Evolutionary conservation across 257 asterid genomes (phyloP), one percentile per base, ranked within the genome.

Genomic region (Anisodus tanguticus): DNA sequence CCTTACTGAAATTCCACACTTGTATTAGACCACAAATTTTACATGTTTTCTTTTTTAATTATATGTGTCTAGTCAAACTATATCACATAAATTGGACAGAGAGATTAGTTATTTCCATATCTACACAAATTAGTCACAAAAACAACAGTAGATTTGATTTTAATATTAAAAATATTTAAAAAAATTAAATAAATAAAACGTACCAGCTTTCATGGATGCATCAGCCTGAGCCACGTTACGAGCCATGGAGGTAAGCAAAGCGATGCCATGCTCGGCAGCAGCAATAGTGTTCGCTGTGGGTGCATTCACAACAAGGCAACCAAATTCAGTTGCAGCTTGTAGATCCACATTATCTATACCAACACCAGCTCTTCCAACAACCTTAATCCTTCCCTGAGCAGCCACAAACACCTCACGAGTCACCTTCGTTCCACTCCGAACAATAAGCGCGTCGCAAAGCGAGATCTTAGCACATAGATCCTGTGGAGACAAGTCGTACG

Each of bases 291-390:
- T 95, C 4, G 98, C 98, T 26, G 98, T 94, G 15, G 98, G 98
- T 11, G 98, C 98, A 83, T 95, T 95, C 17, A 95, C 98, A n/a
- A 95, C 98, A 64, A 95, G 88, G 58, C 98, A 95, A 1, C 98
- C 98, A 12, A 85, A 87, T 88, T 95, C 98, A 53, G 98, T 95
- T 12, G 98, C 98, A 17, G 98, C 98, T 86, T 92, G 97, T 86
- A 95, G 97, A 94, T 95, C 98, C 86, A 95, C 98, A 80, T 95
- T 95, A 37, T 95, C 98, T 53, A 95, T 95, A 45, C 98, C 98
- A 6, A 95, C 98, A 5, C 98, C 98, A 8, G 98, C 98, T 66
- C 98, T 90, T 5, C 98, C 98, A 0, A 94, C 98, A 7, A 95
- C 98, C 90, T 91, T 95, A 62, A 95, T 88, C 67, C 88, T 90